Conservation (phyloP, 768 basidiomycete genomes). For the Mycena pura region DNA sequence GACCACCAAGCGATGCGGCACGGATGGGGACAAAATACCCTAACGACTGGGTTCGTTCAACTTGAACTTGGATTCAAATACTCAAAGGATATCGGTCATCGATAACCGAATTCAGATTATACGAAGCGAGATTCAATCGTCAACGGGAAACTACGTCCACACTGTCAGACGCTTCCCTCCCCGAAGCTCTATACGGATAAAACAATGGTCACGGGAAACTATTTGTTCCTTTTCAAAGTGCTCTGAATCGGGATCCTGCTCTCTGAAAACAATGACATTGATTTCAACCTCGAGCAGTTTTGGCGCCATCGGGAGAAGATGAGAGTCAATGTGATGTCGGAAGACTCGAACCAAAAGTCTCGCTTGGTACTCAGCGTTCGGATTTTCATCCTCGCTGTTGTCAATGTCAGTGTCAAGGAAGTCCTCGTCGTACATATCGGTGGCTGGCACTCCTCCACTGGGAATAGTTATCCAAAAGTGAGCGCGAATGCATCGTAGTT, state of each 20-base stretch:
- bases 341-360: conserved; percentile 8
- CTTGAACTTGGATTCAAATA: conserved; percentile 3
- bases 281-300: conserved; percentile 10
- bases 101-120: background rate
- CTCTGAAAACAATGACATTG: conserved; percentile 1
- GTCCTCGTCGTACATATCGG: too few species aligned
- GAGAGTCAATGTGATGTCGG: conserved; percentile 4
- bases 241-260: conserved; percentile 6
- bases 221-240: background rate
- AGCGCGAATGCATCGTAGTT: background rate
- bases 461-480: conserved; percentile 13
- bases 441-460: background rate
- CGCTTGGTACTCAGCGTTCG: too few species aligned
- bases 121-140: background rate
- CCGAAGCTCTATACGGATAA: background rate
- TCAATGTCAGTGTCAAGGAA: conserved; percentile 8
- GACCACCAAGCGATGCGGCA: too few species aligned
- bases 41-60: conserved; percentile 1
- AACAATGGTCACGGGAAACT: background rate
- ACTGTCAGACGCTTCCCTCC: conserved; percentile 3
- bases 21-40: too few species aligned
- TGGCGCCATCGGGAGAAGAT: conserved; percentile 9
- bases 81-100: background rate
- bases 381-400: conserved; percentile 2
- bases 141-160: conserved; percentile 1